These are phyloP conservation scores for Biscogniauxia marginata DNA, from an alignment of 2,329 filamentous ascomycete species.

Conservation along the genomic window DNA sequence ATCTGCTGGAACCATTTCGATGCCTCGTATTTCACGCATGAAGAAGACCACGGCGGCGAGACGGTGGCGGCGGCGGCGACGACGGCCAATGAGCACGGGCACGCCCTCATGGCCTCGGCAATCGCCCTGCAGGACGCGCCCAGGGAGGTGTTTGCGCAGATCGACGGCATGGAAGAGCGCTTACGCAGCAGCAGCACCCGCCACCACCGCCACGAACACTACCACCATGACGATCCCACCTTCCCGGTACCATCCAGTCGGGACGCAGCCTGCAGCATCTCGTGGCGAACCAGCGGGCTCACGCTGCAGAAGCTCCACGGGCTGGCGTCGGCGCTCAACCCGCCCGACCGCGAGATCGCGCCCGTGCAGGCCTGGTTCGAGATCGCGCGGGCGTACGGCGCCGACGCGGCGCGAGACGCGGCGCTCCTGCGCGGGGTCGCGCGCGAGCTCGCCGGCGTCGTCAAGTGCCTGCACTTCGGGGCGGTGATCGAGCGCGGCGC, in stretches of 20 bases:
- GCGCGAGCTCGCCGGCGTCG: conserved; percentile 41
- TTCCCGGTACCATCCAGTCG: too few relatives aligned
- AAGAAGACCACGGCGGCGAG: conserved; percentile 29
- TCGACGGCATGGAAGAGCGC: conserved; percentile 12
- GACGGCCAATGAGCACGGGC: conserved; percentile 25
- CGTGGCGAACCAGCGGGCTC: conserved; percentile 41
- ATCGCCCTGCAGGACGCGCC: conserved; percentile 28
- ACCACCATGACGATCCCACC: too few relatives aligned
- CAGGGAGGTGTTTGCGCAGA: conserved; percentile 10
- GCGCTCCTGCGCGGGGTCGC: conserved; percentile 38
- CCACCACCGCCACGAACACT: neutral
- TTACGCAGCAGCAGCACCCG: neutral
- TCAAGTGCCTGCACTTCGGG: conserved; percentile 48
- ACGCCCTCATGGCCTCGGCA: conserved; percentile 29
- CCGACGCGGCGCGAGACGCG: conserved; percentile 36
- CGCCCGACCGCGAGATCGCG: conserved; percentile 43
- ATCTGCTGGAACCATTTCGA: conserved; percentile 52
- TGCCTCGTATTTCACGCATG: conserved; percentile 37
- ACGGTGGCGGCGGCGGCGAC: neutral
- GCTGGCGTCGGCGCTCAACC: conserved; percentile 46
- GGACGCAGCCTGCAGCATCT: conserved; percentile 13
- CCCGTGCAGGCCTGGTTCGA: conserved; percentile 58
- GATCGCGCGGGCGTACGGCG: conserved; percentile 42
- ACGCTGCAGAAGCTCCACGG: conserved; percentile 43
- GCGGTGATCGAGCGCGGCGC: conserved; percentile 45